Conservation (phyloP, 2,329 filamentous ascomycete species). For the Daldinia sp. region DNA sequence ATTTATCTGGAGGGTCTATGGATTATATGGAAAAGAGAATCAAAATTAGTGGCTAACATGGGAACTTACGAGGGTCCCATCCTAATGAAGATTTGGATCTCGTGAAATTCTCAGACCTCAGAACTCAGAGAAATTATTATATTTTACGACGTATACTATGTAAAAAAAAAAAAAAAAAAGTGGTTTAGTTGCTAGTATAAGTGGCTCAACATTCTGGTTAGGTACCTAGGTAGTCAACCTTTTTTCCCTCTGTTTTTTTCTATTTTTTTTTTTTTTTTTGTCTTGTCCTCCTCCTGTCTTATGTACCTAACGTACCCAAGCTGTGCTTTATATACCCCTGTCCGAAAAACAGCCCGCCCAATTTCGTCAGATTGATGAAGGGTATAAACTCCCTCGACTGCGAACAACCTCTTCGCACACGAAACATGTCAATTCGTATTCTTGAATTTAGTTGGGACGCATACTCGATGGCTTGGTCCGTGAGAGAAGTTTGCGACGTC, state of each 20-base stretch:
- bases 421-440: background rate
- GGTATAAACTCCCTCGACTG: background rate
- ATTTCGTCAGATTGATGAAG: conserved; percentile 39
- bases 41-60: background rate
- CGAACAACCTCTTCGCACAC: background rate
- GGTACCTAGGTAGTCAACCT: too few relatives aligned
- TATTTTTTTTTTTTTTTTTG: background rate
- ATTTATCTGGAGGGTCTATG: background rate
- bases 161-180: background rate
- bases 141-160: too few relatives aligned
- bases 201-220: background rate
- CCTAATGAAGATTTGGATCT: background rate
- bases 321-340: conserved; percentile 12
- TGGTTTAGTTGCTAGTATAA: background rate
- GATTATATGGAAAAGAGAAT: background rate
- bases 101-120: background rate
- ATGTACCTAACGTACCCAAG: background rate
- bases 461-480: background rate
- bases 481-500: conserved; percentile 1
- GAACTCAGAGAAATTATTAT: too few relatives aligned
- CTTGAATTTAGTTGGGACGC: background rate
- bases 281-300: background rate
- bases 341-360: conserved; percentile 19
- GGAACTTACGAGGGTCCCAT: background rate
- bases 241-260: background rate